Evolutionary conservation across 1,284 basidiomycete species (phyloP).

Genomic region (Ustilago esculenta): DNA sequence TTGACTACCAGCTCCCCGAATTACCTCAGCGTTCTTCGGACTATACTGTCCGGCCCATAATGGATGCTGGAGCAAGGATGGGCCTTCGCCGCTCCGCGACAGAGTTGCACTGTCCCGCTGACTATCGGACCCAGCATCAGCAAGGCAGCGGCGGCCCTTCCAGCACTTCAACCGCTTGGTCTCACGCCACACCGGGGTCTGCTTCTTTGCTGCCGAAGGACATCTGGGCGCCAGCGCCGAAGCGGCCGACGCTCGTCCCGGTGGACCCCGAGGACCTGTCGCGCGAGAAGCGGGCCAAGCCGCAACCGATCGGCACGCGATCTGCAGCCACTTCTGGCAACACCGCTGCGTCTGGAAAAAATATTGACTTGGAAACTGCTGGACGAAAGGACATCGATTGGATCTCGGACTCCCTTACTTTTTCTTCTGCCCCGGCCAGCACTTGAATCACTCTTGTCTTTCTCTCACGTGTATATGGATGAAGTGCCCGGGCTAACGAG

Average conservation of each 20-base stretch:
- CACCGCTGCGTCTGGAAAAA: conserved; percentile 10
- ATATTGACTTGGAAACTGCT: conserved; percentile 14
- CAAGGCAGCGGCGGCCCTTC: neutral
- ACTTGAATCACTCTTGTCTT: no score
- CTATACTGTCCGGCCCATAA: neutral
- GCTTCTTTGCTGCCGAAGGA: conserved; percentile 11
- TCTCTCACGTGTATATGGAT: no score
- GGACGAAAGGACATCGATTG: conserved; percentile 27
- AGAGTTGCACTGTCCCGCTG: neutral
- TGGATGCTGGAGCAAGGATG: neutral
- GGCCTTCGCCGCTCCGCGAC: conserved; percentile 14
- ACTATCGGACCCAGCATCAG: neutral
- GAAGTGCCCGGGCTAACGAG: no score
- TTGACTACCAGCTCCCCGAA: neutral
- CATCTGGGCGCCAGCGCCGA: conserved; percentile 43
- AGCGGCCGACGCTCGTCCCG: conserved; percentile 17
- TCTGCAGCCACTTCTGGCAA: neutral
- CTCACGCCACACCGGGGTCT: neutral
- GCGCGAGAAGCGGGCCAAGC: conserved; percentile 24
- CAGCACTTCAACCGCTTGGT: no score
- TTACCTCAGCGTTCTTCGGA: neutral
- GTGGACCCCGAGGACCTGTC: conserved; percentile 34
- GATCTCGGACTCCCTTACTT: conserved; percentile 16
- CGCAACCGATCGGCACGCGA: conserved; percentile 42
- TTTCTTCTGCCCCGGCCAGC: no score